Evolutionary conservation across 192 early-diverging fungal species (phyloP), one percentile per base, ranked within the genome.

Genomic region (Mortierella antarctica): DNA sequence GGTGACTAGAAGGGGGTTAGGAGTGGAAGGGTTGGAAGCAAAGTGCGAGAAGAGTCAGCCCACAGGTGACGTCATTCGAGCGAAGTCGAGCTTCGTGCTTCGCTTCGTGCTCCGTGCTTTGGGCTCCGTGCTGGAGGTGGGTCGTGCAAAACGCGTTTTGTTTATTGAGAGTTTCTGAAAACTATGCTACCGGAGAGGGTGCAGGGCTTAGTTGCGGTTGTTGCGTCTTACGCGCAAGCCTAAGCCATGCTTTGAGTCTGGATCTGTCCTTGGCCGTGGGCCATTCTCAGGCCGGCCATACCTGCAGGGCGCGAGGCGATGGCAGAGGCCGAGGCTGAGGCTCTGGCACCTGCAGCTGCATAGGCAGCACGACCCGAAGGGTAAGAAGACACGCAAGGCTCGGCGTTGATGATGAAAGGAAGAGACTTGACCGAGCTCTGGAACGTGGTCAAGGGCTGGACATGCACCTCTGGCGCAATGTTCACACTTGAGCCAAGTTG

Each of bases 391-490:
- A 18, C 51, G 20, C 77, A 80, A 8, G 77, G 77, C 15, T 45
- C 70, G 9, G 55, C 21, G 42, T 80, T 67, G 70, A 80, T 72
- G 77, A 67, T 67, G 70, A 80, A 58, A 9, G 77, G 77, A 17
- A 80, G n/a, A 39, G 59, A 64, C 45, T 60, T 31, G 21, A 80
- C 68, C 15, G 77, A 67, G 52, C 64, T 58, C 55, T 80, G 77
- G 70, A 80, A 80, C 31, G 70, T 72, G n/a, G 77, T 80, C 70
- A 72, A 72, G 9, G 77, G 77, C 3, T 39, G 31, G 17, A 80
- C 77, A 6, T 56, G 51, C n/a, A 80, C 70, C 2, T 46, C 44
- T 20, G 77, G 77, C 5, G 46, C 8, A 31, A 80, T 80, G 11
- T 56, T 49, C 54, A 80, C 77, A 2, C 45, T 41, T 1, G 64